These are phyloP conservation scores for Apiotrichum veenhuisii DNA, from an alignment of 1,284 basidiomycete species.

Conservation along the genomic window DNA sequence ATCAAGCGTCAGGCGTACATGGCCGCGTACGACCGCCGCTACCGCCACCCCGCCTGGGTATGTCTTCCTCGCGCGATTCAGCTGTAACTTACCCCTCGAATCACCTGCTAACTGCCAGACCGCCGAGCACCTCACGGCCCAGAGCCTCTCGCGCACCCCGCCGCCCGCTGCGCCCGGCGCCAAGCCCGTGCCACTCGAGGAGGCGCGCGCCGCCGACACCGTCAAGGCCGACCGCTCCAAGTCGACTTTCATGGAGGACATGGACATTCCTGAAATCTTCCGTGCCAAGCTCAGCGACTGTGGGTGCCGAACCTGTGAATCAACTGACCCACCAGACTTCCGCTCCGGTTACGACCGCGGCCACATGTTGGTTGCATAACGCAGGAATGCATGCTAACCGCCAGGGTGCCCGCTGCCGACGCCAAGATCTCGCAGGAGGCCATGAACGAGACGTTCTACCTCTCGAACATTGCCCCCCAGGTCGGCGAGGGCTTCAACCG, in stretches of 20 bases:
- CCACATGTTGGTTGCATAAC: constrained; percentile 63
- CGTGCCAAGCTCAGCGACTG: constrained; percentile 79
- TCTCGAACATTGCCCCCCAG: constrained; percentile 97
- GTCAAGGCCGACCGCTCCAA: constrained; percentile 65
- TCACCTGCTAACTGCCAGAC: constrained; percentile 62
- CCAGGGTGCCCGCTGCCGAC: constrained; percentile 96
- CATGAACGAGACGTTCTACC: constrained; percentile 94
- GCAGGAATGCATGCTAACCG: constrained; percentile 2
- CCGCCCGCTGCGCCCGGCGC: constrained; percentile 23
- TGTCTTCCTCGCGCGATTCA: constrained; percentile 24
- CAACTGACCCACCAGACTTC: constrained; percentile 57
- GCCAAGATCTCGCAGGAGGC: constrained; percentile 78
- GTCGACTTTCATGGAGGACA: constrained; percentile 84
- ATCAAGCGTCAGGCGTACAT: constrained; percentile 78
- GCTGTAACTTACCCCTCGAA: too few relatives aligned
- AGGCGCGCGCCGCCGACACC: constrained; percentile 38
- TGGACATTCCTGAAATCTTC: constrained; percentile 70
- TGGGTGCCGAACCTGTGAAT: constrained; percentile 17
- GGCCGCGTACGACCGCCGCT: constrained; percentile 82
- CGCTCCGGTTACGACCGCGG: constrained; percentile 93
- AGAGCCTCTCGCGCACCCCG: constrained; percentile 61
- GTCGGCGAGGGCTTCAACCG: constrained; percentile 96
- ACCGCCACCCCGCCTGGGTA: constrained; percentile 91
- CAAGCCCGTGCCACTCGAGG: constrained; percentile 33
- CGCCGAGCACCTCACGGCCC: constrained; percentile 80